Evolutionary conservation across 2,329 filamentous ascomycete genomes (phyloP).

Genomic region (Eutypa lata): DNA sequence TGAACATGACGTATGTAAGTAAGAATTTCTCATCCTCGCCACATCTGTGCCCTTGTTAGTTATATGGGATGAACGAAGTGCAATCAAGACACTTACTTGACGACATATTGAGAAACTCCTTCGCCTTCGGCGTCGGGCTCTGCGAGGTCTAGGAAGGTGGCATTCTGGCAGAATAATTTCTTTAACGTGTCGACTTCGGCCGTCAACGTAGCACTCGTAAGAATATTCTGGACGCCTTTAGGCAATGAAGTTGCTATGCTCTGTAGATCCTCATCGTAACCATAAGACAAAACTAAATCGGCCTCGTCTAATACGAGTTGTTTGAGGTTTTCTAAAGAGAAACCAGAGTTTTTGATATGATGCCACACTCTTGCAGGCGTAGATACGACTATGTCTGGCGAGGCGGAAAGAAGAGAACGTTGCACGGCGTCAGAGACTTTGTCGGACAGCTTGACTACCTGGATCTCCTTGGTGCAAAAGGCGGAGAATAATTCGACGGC

Average conservation of each 20-base stretch:
- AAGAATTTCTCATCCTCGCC: slow-evolving; percentile 98
- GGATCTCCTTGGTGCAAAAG: slow-evolving; percentile 82
- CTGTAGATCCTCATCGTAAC: slow-evolving; percentile 86
- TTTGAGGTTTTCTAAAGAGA: slow-evolving; percentile 68
- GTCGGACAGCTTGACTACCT: slow-evolving; percentile 81
- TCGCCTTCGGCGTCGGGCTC: slow-evolving; percentile 75
- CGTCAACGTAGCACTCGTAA: slow-evolving; percentile 92
- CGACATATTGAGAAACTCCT: slow-evolving; percentile 80
- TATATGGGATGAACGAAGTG: neutral
- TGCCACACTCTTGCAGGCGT: slow-evolving; percentile 82
- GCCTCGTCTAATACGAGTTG: slow-evolving; percentile 91
- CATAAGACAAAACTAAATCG: slow-evolving; percentile 89
- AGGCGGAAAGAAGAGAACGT: slow-evolving; percentile 78
- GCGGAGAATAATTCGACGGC: slow-evolving; percentile 71
- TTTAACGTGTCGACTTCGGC: slow-evolving; percentile 84
- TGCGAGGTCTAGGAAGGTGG: slow-evolving; percentile 76
- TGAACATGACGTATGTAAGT: slow-evolving; percentile 89
- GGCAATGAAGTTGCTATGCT: slow-evolving; percentile 75
- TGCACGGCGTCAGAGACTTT: slow-evolving; percentile 89
- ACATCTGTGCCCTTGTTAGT: slow-evolving; percentile 49
- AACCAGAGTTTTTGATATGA: slow-evolving; percentile 69
- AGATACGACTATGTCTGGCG: slow-evolving; percentile 84
- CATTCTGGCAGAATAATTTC: slow-evolving; percentile 78
- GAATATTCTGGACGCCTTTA: slow-evolving; percentile 80
- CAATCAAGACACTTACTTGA: slow-evolving; percentile 56